Evolutionary conservation across 176 grass and related monocot species (phyloP).

Genomic region (Cenchrus fungigraminus): DNA sequence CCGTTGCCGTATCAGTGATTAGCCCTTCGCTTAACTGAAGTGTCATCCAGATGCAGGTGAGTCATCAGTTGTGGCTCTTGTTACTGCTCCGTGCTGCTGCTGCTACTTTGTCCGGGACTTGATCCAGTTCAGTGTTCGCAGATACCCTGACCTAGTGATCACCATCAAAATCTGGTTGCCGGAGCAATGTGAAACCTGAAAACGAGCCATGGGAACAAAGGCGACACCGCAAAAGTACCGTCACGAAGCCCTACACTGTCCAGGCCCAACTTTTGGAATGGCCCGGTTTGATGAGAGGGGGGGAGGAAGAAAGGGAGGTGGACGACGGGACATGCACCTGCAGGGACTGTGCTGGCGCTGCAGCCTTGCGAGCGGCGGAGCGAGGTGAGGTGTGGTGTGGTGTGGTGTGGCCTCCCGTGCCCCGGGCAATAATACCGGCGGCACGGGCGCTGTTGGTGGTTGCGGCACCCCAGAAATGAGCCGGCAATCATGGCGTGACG

Average conservation of each 20-base stretch:
- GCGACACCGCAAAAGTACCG: neutral
- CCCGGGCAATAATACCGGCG: slow-evolving; percentile 40
- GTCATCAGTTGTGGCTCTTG: neutral
- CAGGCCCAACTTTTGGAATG: slow-evolving; percentile 12
- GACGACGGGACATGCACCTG: neutral
- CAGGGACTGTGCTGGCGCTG: neutral
- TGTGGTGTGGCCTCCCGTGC: neutral
- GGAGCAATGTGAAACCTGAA: neutral
- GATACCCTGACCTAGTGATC: no score
- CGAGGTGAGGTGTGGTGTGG: no score
- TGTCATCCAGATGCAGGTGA: neutral
- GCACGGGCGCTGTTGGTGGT: slow-evolving; percentile 48
- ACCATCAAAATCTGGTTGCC: neutral
- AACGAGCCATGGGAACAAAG: neutral
- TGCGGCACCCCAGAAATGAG: slow-evolving; percentile 41
- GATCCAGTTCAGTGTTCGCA: neutral
- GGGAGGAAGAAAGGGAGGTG: no score
- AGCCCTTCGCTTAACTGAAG: neutral
- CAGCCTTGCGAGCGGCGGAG: slow-evolving; percentile 36
- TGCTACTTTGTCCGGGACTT: neutral
- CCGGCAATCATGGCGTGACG: slow-evolving; percentile 35
- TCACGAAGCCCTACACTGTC: neutral
- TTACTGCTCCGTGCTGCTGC: neutral
- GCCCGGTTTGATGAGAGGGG: neutral
- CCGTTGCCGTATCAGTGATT: neutral